A percentile compares a stretch with the other conserved stretches of the same genome.
phyloP scores from a whole-genome alignment of 306 rosid species.

The Cercis canadensis region DNA sequence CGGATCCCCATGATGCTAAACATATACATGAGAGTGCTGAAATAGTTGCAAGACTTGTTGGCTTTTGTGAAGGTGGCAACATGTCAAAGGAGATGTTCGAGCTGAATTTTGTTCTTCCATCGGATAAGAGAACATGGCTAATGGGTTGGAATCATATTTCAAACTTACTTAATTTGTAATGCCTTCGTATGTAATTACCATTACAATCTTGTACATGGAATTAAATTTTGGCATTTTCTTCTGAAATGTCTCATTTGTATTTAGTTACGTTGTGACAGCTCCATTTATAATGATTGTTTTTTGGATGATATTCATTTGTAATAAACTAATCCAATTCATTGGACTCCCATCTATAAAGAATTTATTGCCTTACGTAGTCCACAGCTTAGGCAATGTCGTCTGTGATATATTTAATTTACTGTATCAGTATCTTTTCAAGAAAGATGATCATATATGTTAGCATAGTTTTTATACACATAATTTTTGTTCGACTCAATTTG shows the following conservation, averaged over 20 bases:
- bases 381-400: too few species aligned
- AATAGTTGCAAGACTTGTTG: conserved; percentile 94
- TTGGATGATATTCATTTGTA: conserved; percentile 19
- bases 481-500: too few species aligned
- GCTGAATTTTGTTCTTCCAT: conserved; percentile 87
- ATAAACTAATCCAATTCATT: conserved; percentile 47
- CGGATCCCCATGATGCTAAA: conserved; percentile 75
- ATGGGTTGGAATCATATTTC: conserved; percentile 88
- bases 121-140: conserved; percentile 89
- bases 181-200: conserved; percentile 43
- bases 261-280: conserved; percentile 15
- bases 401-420: too few species aligned
- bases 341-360: too few species aligned
- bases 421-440: too few species aligned
- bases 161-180: conserved; percentile 75
- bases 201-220: conserved; percentile 56
- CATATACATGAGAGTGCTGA: conserved; percentile 96
- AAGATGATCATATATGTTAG: too few species aligned
- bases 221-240: conserved; percentile 48
- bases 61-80: conserved; percentile 89
- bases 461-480: too few species aligned
- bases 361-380: too few species aligned
- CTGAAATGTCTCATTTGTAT: conserved; percentile 9
- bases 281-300: conserved; percentile 39
- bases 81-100: conserved; percentile 97